Base-by-base conservation (phyloP, 257 asterid genomes). In the Penstemon davidsonii region DNA sequence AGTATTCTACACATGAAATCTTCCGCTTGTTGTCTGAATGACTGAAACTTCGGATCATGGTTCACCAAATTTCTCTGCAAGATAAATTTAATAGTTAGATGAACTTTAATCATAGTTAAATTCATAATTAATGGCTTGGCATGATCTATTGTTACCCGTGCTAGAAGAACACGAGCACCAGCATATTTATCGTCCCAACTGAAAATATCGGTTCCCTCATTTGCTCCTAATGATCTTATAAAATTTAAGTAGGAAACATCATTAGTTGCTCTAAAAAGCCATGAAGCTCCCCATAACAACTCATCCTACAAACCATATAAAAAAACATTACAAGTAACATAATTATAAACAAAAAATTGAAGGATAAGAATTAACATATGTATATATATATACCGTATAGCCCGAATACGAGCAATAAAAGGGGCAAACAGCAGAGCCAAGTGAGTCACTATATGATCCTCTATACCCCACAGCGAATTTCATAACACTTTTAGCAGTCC, bases 111-210 rank as follows among this genome's bases (percentile, higher is more conserved):
- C 33, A 25, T 25, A 25, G 2, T 25, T 25, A 25, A 15, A 25
- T 25, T 25, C 33, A 25, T 25, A 25, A 25, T 25, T 25, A 25
- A 25, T 25, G 33, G 33, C 33, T 25, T 25, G 33, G 33, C 33
- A 25, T 25, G 33, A 25, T 25, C 1, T 0, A 25, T 8, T 10
- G 0, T 49, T 65, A 87, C 96, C 82, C 95, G 83, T 43, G 98
- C 83, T 10, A 92, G 84, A 63, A 92, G 91, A 56, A 92, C 88
- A 42, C 76, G 85, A 39, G 98, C 98, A 8, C 98, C 98, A 0
- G 96, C 92, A 51, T 73, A 86, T 54, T 92, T 92, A 80, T 92
- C 83, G 67, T 92, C 98, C 98, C 98, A 92, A 75, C 96, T 89
- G 70, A 92, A 92, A 52, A 87, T 74, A 64, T 86, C 96, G 0